A percentile compares a stretch with the other conserved stretches of the same genome.
phyloP scores from a whole-genome alignment of 768 basidiomycete species.

The Lentinula raphanica region DNA sequence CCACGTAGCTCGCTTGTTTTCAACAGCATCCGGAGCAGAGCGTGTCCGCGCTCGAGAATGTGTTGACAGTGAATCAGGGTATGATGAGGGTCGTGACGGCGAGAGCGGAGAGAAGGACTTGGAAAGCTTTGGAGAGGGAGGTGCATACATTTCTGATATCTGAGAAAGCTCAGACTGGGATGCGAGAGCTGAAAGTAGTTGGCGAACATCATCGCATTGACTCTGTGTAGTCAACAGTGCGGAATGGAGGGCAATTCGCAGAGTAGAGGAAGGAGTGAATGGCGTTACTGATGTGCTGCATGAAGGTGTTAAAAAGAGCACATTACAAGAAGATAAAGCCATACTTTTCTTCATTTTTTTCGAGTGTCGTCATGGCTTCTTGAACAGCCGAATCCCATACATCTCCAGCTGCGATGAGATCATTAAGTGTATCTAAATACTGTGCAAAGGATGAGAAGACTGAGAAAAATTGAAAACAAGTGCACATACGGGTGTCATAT shows the following conservation, averaged over 20 bases:
- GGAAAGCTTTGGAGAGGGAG: constrained; percentile 52
- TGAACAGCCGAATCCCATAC: constrained; percentile 73
- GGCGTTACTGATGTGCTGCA: constrained; percentile 34
- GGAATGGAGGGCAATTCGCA: constrained; percentile 68
- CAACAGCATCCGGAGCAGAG: constrained; percentile 19
- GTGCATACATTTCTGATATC: constrained; percentile 85
- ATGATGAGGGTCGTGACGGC: constrained; percentile 41
- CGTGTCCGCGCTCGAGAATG: constrained; percentile 23
- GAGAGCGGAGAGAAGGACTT: constrained; percentile 19
- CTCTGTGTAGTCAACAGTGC: constrained; percentile 71
- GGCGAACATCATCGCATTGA: constrained; percentile 79
- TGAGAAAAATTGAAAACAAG: not conserved
- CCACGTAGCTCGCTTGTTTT: constrained; percentile 68
- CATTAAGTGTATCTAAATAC: constrained; percentile 63
- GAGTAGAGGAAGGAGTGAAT: constrained; percentile 46
- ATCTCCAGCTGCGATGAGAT: constrained; percentile 61
- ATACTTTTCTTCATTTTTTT: constrained; percentile 62
- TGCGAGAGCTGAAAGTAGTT: constrained; percentile 72
- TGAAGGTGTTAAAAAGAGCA: constrained; percentile 15
- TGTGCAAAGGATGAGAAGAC: constrained; percentile 22
- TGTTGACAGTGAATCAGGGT: constrained; percentile 26
- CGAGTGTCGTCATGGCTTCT: constrained; percentile 59
- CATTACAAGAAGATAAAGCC: constrained; percentile 6
- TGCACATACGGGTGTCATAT: constrained; percentile 51
- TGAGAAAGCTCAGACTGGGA: constrained; percentile 68